Evolutionary conservation across 345 rosid species (phyloP), one percentile per base, ranked within the genome.

Genomic region (Heritiera littoralis): DNA sequence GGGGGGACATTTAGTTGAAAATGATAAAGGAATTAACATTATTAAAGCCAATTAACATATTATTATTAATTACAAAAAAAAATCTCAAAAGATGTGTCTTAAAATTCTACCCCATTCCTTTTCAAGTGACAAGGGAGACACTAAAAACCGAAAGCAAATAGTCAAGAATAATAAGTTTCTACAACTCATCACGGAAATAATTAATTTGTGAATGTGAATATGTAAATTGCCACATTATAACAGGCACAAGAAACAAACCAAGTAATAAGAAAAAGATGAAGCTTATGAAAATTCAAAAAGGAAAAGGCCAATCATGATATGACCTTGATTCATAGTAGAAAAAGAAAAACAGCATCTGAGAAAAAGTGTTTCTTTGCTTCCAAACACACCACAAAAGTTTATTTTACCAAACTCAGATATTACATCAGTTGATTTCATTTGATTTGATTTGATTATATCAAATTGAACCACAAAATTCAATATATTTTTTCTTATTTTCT

Each of bases 301-400:
- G 63, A 70, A 81, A 66, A 74, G 28, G 75, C 66, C 80, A 81
- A 83, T 78, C 80, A 84, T 86, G 4, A 41, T 10, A 78, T 75
- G 86, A 81, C 74, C 77, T 80, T 38, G 18, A 79, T 46, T 41
- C 74, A 49, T 66, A 48, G 65, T 54, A 54, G 58, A 5, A 54
- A 54, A 54, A 83, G 69, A 66, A 43, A 41, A 72, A 80, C 79
- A 79, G 76, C 86, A 81, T 81, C 84, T 78, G 78, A 78, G 78
- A 71, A 70, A 75, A 78, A 82, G 73, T 14, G 75, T 69, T 81
- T 71, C 81, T 68, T 10, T 32, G 72, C 74, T 43, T 66, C 81
- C 83, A 82, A 83, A 82, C 78, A 86, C 38, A 41, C 66, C 52
- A 28, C 9, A 52, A 77, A 79, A 45, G 14, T 30, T 79, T 56